phyloP scores from a whole-genome alignment of 225 moss, liverwort and hornwort species.

The Pseudoscleropodium purum region DNA sequence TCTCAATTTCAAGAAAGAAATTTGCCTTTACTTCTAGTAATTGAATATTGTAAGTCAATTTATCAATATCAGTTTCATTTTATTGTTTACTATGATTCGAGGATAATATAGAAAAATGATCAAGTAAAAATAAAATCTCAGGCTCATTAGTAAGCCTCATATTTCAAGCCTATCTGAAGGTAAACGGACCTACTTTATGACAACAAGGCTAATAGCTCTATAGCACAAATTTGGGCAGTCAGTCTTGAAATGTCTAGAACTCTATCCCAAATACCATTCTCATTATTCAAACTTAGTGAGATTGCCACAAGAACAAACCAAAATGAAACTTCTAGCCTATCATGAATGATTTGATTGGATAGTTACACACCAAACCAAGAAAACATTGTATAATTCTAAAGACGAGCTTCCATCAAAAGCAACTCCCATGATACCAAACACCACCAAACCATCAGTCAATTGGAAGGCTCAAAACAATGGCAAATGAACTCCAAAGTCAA shows the following conservation, averaged over 20 bases:
- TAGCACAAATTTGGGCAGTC: neutral
- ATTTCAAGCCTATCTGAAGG: neutral
- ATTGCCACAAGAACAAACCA: neutral
- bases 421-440: neutral
- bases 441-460: neutral
- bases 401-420: neutral
- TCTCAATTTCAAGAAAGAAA: neutral
- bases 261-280: neutral
- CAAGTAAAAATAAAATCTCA: neutral
- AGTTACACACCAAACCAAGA: neutral
- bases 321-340: neutral
- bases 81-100: neutral
- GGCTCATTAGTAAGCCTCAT: neutral
- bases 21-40: neutral
- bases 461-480: neutral
- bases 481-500: no score
- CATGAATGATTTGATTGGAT: neutral
- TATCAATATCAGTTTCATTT: neutral
- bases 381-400: neutral
- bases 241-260: neutral
- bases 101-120: neutral
- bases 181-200: neutral
- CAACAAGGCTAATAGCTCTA: neutral
- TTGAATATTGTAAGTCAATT: neutral
- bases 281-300: neutral